Base-by-base conservation (phyloP, 495 filamentous ascomycete species). In the Aspergillus heteromorphus region DNA sequence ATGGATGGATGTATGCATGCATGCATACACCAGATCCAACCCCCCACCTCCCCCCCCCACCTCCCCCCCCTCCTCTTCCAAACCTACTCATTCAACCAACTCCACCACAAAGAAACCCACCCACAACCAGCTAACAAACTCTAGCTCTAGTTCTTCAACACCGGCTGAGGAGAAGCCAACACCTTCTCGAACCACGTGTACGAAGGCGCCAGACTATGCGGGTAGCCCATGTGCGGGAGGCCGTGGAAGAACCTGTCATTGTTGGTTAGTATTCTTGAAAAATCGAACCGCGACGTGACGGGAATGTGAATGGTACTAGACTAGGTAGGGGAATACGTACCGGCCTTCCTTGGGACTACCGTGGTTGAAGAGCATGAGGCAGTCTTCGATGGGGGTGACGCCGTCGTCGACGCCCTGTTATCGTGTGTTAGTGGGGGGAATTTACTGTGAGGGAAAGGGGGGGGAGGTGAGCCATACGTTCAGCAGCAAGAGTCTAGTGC, bases 361-460 rank as follows among this genome's bases (percentile, higher is more conserved):
- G 55, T 89, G 80, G 63, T 87, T 83, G 53, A 88, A 77, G 14
- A 82, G 71, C 58, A 83, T 70, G 64, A 81, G 82, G 55, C 77
- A 90, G 65, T 91, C 87, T 59, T 91, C 87, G 53, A 91, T 87
- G 0, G 88, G 88, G 69, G 88, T 87, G 43, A 91, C 75, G 7
- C 85, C 87, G 55, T 89, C 87, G 30, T 80, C 73, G 8, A 79
- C 81, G 11, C 87, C 86, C 80, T 87, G 10, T 30, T 27, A 4
- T 11, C 27, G 23, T 34, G 65, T 63, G 42, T 52, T 48, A 10
- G 18, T 30, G 38, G 14, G n/a, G 40, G 40, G n/a, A n/a, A n/a
- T 13, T 3, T 40, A 40, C 36, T 14, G 21, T 36, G 25, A 52
- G 27, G 51, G 34, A 1, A 30, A 58, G 38, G 2, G 19, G 27